Evolutionary conservation across 345 rosid species (phyloP).

Genomic region (Salix arbutifolia): DNA sequence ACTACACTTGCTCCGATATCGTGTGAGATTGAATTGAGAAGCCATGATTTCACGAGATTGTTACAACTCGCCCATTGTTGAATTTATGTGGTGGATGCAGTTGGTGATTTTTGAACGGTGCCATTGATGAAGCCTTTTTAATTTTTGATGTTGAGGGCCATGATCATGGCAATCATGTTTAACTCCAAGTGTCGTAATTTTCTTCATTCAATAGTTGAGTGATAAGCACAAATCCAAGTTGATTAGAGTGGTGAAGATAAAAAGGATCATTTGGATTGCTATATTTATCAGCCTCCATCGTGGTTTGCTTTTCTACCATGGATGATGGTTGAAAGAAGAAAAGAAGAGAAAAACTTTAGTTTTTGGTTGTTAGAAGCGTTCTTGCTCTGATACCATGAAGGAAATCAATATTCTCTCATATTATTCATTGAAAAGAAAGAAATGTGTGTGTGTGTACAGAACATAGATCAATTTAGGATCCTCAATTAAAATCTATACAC

Average conservation of each 20-base stretch:
- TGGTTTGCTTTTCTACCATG: too few species aligned
- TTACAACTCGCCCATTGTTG: constrained; percentile 1
- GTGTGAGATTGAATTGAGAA: constrained; percentile 8
- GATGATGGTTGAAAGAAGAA: too few species aligned
- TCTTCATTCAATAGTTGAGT: constrained; percentile 4
- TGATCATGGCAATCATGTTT: constrained; percentile 5
- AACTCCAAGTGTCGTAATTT: neutral
- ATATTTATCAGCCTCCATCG: neutral
- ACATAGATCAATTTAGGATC: too few species aligned
- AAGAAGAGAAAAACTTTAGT: too few species aligned
- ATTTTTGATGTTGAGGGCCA: constrained; percentile 2
- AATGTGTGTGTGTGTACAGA: too few species aligned
- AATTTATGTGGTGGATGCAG: neutral
- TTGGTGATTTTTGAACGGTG: neutral
- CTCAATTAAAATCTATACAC: too few species aligned
- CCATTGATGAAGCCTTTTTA: neutral
- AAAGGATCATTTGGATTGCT: neutral
- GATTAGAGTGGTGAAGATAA: neutral
- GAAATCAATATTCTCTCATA: too few species aligned
- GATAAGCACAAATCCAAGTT: neutral
- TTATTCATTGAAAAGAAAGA: too few species aligned
- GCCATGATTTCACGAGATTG: neutral
- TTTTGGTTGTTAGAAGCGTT: too few species aligned
- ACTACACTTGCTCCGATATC: constrained; percentile 10
- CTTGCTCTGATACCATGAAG: too few species aligned